Base-by-base conservation (phyloP, 495 filamentous ascomycete species). In the Melanomma pulvis-pyrius region DNA sequence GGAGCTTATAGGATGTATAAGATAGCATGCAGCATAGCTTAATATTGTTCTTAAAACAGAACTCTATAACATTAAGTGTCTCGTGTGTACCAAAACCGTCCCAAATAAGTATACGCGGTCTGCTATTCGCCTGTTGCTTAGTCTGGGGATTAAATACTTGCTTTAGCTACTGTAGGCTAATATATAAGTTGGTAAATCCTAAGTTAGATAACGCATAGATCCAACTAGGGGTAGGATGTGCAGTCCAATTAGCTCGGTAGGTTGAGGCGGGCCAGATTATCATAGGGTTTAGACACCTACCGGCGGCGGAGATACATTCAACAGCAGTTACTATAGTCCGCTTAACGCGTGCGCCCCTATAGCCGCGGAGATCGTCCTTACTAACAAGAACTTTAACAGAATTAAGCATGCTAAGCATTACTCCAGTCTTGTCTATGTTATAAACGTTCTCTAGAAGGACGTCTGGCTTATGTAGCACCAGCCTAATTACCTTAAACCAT, bases 41-140 rank as follows among this genome's bases (percentile, higher is more conserved):
- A 24, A 54, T 54, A 19, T 54, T 54, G 22, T 54, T 54, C 22
- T 54, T 24, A 22, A 54, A 54, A 19, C 51, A 54, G 26, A 54
- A 54, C 51, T 54, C 51, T 22, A 54, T 25, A 24, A 54, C 29
- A 9, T 54, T 24, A 22, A 54, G 51, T 25, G 51, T 54, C 26
- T 54, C 51, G 19, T 30, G 51, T 22, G 51, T 54, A 4, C 51
- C 51, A 19, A 54, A 54, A 24, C 51, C 51, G 26, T 54, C n/a
- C n/a, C n/a, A n/a, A n/a, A n/a, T n/a, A n/a, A n/a, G n/a, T n/a
- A n/a, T n/a, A n/a, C n/a, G n/a, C 25, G 11, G 51, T 54, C 29
- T 54, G 13, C 22, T 30, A 30, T 30, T 30, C 22, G 51, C 51
- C 21, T 24, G 51, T 30, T 6, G 7, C 22, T 54, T 54, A 8